Evolutionary conservation across 2,329 filamentous ascomycete species (phyloP).

Genomic region (Cladosporium sphaerospermum): DNA sequence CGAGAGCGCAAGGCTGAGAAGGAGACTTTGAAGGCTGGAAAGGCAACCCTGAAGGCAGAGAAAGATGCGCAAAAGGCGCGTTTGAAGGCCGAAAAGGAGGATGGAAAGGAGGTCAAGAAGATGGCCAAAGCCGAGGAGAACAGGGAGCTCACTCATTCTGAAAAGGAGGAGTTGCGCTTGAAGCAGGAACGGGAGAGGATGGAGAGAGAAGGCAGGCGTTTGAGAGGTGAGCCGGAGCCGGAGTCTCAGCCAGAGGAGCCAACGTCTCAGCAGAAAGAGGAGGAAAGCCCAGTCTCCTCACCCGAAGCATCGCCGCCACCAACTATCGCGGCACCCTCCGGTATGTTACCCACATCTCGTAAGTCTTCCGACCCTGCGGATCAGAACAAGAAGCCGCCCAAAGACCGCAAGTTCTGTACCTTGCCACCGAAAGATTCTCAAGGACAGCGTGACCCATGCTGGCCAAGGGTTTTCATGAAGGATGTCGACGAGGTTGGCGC

Average conservation of each 20-base stretch:
- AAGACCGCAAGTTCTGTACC: slow-evolving; percentile 72
- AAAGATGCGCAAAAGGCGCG: slow-evolving; percentile 22
- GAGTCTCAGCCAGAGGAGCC: neutral
- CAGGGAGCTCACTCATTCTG: slow-evolving; percentile 23
- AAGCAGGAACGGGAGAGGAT: slow-evolving; percentile 26
- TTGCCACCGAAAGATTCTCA: slow-evolving; percentile 54
- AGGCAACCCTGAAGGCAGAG: slow-evolving; percentile 27
- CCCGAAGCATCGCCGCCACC: neutral
- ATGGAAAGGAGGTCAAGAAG: slow-evolving; percentile 27
- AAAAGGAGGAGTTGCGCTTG: slow-evolving; percentile 26
- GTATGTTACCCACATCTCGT: neutral
- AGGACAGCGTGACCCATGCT: slow-evolving; percentile 60
- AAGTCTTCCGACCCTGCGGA: slow-evolving; percentile 8
- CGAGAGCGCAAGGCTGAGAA: slow-evolving; percentile 30
- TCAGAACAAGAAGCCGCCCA: slow-evolving; percentile 33
- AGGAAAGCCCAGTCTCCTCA: neutral
- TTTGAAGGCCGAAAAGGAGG: slow-evolving; percentile 31
- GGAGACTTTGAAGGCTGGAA: slow-evolving; percentile 25
- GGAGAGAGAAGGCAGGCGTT: slow-evolving; percentile 25
- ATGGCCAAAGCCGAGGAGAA: slow-evolving; percentile 25
- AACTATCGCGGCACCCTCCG: neutral
- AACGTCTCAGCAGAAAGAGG: neutral
- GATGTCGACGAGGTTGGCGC: slow-evolving; percentile 79
- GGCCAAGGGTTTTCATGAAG: slow-evolving; percentile 75
- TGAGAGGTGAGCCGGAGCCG: slow-evolving; percentile 25